Base-by-base conservation (phyloP, 306 rosid species). In the Senna siamea region DNA sequence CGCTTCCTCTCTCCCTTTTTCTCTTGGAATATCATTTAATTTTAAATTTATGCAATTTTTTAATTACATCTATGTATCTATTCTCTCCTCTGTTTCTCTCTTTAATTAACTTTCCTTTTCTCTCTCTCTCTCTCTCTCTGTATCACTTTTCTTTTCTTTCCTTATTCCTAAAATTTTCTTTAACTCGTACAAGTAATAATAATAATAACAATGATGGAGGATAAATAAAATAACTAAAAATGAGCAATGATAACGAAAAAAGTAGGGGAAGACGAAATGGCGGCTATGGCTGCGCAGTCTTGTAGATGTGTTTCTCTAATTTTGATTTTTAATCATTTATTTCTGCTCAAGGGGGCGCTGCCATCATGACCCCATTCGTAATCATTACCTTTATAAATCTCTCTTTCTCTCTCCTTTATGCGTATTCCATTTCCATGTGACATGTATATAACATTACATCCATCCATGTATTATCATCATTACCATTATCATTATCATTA, bases 211-310 rank as follows among this genome's bases (percentile, higher is more conserved):
- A 63, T 35, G 10, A 13, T 11, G 9, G 34, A 17, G 40, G 55
- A 52, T 20, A 50, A 30, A 17, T 26, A 15, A 26, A 28, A 1
- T 2, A 58, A 66, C 34, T 2, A 32, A n/a, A 38, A 34, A 40
- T 1, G 4, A 66, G 5, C 20, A 53, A 52, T 57, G 13, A 43
- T 52, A 7, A 62, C 17, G 20, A 30, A 18, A 69, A 14, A 38
- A 69, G 38, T 18, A 26, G 17, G 20, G 54, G 17, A 68, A 50
- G 75, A 30, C 71, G 60, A 82, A 80, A 81, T 80, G 94, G 94
- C 98, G 93, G 96, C 96, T 84, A 15, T 81, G 96, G 86, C 96
- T 86, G 98, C 98, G 86, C 92, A 64, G 83, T 70, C 60, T 35
- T 73, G 69, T 68, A 53, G 40, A 12, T 22, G 15, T 26, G 60